Base-by-base conservation (phyloP, 345 rosid genomes). In the Rubroshorea leprosula region DNA sequence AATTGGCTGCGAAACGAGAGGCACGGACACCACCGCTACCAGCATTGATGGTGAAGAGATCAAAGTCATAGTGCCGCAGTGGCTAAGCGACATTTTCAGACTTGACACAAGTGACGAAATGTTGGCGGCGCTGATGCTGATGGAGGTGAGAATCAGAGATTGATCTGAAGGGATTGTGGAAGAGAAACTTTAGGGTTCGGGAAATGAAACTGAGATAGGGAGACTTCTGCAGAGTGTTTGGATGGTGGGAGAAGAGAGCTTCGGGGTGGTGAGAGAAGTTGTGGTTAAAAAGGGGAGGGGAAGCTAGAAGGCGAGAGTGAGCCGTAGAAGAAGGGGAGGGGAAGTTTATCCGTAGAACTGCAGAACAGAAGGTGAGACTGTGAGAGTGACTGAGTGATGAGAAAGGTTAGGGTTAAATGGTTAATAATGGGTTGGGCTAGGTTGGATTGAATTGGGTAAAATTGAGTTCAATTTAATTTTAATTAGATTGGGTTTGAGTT, bases 1-100 rank as follows among this genome's bases (percentile, higher is more conserved):
- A 83, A 80, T 78, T 81, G 57, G 98, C 70, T 5, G 95, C 89
- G 55, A 89, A 89, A 35, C 96, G 96, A 35, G 96, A 86, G 41
- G 95, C 98, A 7, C 98, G 95, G 68, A 92, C 96, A 14, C 96
- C 96, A 26, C 96, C 98, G 57, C 96, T 88, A 1, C 96, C 98
- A 5, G 96, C 98, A 54, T 95, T 96, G 49, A 92, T 77, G 26
- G 98, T 92, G 77, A 92, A 92, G 64, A 92, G 93, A 74, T 89
- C 98, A 61, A 83, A 92, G 68, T 92, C 96, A 68, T 81, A 92
- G 55, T 64, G 76, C 51, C 76, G 81, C 5, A 72, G 44, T 5
- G 76, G 48, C 16, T 88, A 89, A 3, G 87, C 78, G 51, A 90
- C 96, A 46, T 88, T 86, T 0, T 63, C 83, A 61, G 68, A 69